phyloP scores from a whole-genome alignment of 2,329 filamentous ascomycete genomes.

The Calonectria honghensis region DNA sequence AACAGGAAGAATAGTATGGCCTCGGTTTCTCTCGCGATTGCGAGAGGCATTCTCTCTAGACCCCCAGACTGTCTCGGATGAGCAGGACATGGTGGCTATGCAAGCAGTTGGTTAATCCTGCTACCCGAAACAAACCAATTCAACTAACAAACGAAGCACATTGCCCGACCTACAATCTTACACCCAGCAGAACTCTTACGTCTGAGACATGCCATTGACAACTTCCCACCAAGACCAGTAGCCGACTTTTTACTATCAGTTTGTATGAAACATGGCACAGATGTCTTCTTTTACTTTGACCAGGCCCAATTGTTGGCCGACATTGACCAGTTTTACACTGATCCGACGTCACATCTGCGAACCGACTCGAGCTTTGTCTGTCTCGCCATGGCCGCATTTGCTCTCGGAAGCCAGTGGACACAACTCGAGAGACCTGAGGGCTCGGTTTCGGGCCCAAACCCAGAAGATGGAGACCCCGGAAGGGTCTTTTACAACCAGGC shows the following conservation, averaged over 20 bases:
- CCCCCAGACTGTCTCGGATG: conserved; percentile 42
- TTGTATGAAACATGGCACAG: conserved; percentile 54
- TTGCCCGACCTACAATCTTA: conserved; percentile 38
- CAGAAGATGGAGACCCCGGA: conserved; percentile 53
- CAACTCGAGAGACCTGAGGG: conserved; percentile 53
- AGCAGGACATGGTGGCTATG: conserved; percentile 47
- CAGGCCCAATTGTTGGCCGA: conserved; percentile 52
- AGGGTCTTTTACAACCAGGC: conserved; percentile 57
- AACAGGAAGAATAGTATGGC: conserved; percentile 55
- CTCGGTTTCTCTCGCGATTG: conserved; percentile 52
- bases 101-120: conserved; percentile 42
- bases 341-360: conserved; percentile 45
- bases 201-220: conserved; percentile 48
- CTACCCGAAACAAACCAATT: not conserved
- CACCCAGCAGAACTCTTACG: conserved; percentile 47
- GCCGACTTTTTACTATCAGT: conserved; percentile 57
- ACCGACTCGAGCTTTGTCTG: conserved; percentile 54
- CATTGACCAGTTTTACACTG: conserved; percentile 53
- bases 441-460: not conserved
- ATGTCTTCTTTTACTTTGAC: conserved; percentile 58
- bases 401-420: conserved; percentile 60
- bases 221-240: conserved; percentile 53
- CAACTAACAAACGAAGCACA: conserved; percentile 31
- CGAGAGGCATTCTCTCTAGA: conserved; percentile 56
- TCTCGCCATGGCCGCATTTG: conserved; percentile 53